Evolutionary conservation across 2,329 filamentous ascomycete genomes (phyloP), one percentile per base, ranked within the genome.

Genomic region (Aspergillus oerlinghausenensis): DNA sequence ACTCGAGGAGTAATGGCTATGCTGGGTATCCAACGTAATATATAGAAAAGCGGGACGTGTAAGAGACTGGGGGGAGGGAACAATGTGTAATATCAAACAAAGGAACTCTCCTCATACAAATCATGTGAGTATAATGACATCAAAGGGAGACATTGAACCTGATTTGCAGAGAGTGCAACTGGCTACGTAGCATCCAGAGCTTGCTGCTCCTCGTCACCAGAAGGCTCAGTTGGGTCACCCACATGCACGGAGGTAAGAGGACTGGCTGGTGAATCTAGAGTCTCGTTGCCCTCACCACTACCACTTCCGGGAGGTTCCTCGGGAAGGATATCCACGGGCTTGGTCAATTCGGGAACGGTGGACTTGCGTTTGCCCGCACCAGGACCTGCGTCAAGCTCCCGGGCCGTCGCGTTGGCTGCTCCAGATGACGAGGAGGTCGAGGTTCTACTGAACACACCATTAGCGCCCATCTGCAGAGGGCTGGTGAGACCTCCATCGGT

Each of bases 291-390:
- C 52, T 69, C 68, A 19, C 62, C 65, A 52, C 69, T 68, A 43
- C 67, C 70, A 11, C 65, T 69, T 51, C 67, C 61, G 9, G 64
- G 71, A 17, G 69, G 70, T 52, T 71, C 67, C 40, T 68, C 65
- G 5, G 28, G 55, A 25, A 48, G 58, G 28, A 56, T 48, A 50
- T 60, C 59, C 9, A 35, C 60, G 47, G 47, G 60, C 51, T 50
- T 63, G 38, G 54, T 40, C 23, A 55, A 40, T 54, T 50, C 49
- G 52, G 40, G 57, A 47, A 28, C n/a, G 28, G 25, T 56, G 54
- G 56, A 56, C 56, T 56, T 60, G 56, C 55, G 57, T 59, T 42
- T 52, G 38, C 52, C 50, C 32, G 51, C 50, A 40, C 43, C 19
- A 19, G 49, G 29, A 14, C 35, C 49, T 23, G 35, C 19, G 19